Percentiles rank a stretch among this genome's conserved stretches.
These are phyloP conservation scores for Globisporangium ultimum DNA, from an alignment of 352 stramenopile species.

Conservation along the genomic window DNA sequence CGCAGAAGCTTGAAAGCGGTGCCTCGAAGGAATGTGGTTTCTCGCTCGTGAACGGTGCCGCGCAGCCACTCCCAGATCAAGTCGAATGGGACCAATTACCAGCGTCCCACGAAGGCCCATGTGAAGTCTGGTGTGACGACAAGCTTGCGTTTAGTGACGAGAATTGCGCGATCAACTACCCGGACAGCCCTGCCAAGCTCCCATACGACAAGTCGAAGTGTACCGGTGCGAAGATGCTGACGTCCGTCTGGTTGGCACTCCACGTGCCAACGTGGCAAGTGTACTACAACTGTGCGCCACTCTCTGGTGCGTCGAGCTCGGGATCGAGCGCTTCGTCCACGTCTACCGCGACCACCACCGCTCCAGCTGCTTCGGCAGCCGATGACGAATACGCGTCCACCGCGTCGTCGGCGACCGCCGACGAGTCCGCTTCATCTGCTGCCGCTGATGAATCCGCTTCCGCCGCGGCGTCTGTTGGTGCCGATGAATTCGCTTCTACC, in stretches of 20 bases:
- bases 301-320: background rate
- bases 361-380: too few species aligned
- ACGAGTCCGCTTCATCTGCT: too few species aligned
- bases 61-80: conserved; percentile 24
- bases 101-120: conserved; percentile 35
- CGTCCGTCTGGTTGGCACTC: conserved; percentile 34
- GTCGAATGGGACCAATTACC: conserved; percentile 43
- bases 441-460: too few species aligned
- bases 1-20: background rate
- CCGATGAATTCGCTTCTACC: too few species aligned
- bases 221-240: conserved; percentile 27
- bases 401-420: background rate
- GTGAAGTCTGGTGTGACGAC: conserved; percentile 54
- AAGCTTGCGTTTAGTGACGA: conserved; percentile 38
- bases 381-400: background rate
- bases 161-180: conserved; percentile 42
- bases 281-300: conserved; percentile 17
- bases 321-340: background rate
- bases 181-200: conserved; percentile 25
- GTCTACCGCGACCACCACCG: background rate
- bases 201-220: conserved; percentile 47
- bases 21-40: conserved; percentile 22
- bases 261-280: conserved; percentile 32
- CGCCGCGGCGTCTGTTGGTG: too few species aligned
- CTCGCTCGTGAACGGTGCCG: conserved; percentile 25